Conservation (phyloP, 352 stramenopile species). For the Detonula confervacea region DNA sequence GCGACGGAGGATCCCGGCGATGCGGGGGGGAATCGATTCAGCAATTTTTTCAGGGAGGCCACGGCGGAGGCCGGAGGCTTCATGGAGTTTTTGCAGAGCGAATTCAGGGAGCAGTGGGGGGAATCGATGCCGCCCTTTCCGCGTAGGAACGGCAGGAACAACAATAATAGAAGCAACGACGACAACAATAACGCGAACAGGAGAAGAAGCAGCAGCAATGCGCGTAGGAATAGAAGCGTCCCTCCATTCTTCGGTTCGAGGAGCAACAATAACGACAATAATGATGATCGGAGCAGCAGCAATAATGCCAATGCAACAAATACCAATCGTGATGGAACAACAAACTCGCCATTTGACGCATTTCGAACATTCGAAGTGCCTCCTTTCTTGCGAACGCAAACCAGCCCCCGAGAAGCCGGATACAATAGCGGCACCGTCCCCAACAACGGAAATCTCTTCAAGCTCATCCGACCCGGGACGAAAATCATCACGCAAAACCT, state of each 20-base stretch:
- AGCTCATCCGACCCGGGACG: slow-evolving; percentile 30
- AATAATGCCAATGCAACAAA: too few species aligned
- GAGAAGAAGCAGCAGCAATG: neutral
- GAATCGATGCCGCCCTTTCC: too few species aligned
- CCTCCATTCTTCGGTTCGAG: slow-evolving; percentile 18
- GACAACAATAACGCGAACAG: neutral
- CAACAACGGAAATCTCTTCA: slow-evolving; percentile 28
- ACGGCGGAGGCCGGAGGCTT: slow-evolving; percentile 24
- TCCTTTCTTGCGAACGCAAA: slow-evolving; percentile 6
- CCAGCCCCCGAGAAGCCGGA: too few species aligned
- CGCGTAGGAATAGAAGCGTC: neutral
- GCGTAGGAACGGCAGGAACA: too few species aligned
- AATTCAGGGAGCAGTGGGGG: slow-evolving; percentile 15
- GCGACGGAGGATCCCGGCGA: slow-evolving; percentile 10
- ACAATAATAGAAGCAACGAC: too few species aligned
- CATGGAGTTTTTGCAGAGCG: slow-evolving; percentile 29
- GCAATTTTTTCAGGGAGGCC: slow-evolving; percentile 5
- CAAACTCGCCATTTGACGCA: neutral
- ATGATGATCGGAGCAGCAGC: too few species aligned
- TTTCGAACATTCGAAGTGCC: too few species aligned
- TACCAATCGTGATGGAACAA: neutral
- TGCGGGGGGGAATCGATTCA: slow-evolving; percentile 8
- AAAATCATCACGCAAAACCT: slow-evolving; percentile 47
- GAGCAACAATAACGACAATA: neutral
- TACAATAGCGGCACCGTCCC: too few species aligned